Evolutionary conservation across 148 eudicot genomes (phyloP).

Genomic region (Limonium bicolor): DNA sequence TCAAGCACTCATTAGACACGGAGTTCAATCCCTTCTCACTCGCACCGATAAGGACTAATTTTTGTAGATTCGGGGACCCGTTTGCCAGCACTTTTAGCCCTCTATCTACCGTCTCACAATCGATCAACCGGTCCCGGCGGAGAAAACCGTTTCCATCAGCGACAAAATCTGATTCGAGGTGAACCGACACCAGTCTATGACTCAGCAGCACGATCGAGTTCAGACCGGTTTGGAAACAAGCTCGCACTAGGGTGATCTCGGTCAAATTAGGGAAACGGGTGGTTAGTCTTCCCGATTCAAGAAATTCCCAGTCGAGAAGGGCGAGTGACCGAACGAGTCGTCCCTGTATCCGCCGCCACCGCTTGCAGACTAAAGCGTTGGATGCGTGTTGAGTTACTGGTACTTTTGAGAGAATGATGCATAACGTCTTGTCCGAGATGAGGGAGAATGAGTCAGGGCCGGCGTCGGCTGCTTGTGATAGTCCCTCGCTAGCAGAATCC

Average conservation of each 20-base stretch:
- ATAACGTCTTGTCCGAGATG: conserved; percentile 40
- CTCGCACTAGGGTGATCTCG: conserved; percentile 35
- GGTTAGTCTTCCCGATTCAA: conserved; percentile 49
- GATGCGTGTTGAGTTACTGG: conserved; percentile 24
- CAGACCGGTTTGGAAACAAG: conserved; percentile 23
- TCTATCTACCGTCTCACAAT: conserved; percentile 16
- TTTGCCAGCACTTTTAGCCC: conserved; percentile 28
- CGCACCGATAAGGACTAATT: conserved; percentile 34
- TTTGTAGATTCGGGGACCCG: conserved; percentile 60
- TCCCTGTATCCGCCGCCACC: conserved; percentile 54
- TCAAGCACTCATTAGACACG: conserved; percentile 40
- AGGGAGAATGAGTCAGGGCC: conserved; percentile 28
- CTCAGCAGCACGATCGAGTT: conserved; percentile 52
- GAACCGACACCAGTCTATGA: conserved; percentile 27
- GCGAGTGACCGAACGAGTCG: conserved; percentile 23
- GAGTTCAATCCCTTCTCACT: conserved; percentile 36
- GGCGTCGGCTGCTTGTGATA: too few relatives aligned
- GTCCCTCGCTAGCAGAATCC: conserved; percentile 1
- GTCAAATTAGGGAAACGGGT: conserved; percentile 49
- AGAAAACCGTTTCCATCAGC: conserved; percentile 23
- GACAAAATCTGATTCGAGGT: conserved; percentile 21
- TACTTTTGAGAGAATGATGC: conserved; percentile 33
- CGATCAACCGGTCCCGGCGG: conserved; percentile 26
- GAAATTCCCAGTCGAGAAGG: conserved; percentile 64
- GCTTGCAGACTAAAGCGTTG: conserved; percentile 47